Evolutionary conservation across 2,329 filamentous ascomycete genomes (phyloP), one percentile per base, ranked within the genome.

Genomic region (Hansfordia pulvinata): DNA sequence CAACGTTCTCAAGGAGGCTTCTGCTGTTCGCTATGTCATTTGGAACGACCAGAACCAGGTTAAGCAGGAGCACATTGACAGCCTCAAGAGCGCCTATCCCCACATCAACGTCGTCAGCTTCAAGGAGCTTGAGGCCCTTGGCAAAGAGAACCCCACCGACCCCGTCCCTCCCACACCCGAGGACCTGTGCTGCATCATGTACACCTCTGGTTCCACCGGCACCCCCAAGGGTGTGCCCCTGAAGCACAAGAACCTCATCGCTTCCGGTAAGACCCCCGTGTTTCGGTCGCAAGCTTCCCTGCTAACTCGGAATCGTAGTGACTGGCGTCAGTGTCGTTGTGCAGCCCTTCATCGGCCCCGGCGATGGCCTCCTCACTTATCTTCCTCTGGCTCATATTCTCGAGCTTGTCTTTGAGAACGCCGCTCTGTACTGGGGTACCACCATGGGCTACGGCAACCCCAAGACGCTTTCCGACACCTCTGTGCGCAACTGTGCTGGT

Each of bases 391-490:
- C 84, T 2, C 84, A 93, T 47, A 93, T 93, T 46, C 69, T 93
- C 41, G 84, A 93, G 50, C 88, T 84, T 45, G 80, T 92, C 38
- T 90, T 93, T 46, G 84, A 93, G 56, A 88, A 86, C 45, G 69
- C 80, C 8, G 76, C 73, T 32, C 54, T 93, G 35, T 85, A 71
- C 60, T 92, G 83, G 83, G 84, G 84, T 43, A 72, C 79, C 30
- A 82, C 76, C 29, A 84, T 93, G 76, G 84, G 84, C 22, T 92
- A 93, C 52, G 84, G 84, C 35, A 86, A 83, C 51, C 79, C 82
- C 20, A 78, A 80, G 50, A 93, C 84, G 3, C 64, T 93, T 32
- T 88, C 84, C 4, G 83, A 92, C 47, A 59, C 61, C 19, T 86
- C 78, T 4, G 77, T 92, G 42, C 75, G 78, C 38, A 86, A 92